These are phyloP conservation scores for Penicillium coprophilum DNA, from an alignment of 495 filamentous ascomycete genomes.

Conservation along the genomic window DNA sequence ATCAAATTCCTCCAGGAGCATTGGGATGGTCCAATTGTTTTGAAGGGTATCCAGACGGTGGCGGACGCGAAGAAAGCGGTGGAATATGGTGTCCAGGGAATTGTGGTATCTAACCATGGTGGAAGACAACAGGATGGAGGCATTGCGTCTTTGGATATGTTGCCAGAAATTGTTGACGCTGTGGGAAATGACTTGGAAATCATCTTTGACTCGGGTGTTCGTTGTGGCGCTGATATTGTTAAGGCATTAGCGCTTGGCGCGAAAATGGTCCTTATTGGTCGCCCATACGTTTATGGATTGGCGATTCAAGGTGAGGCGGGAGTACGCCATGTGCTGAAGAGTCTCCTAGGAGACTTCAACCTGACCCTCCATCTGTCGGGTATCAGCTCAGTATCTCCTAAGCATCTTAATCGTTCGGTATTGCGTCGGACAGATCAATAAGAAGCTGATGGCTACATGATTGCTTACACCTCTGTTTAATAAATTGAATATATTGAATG, in stretches of 20 bases:
- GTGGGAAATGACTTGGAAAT: constrained; percentile 46
- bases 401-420: constrained; percentile 1
- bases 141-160: constrained; percentile 40
- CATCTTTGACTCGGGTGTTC: constrained; percentile 50
- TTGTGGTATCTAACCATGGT: constrained; percentile 55
- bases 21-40: constrained; percentile 45
- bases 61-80: constrained; percentile 51
- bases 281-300: constrained; percentile 36
- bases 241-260: constrained; percentile 56
- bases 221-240: constrained; percentile 48
- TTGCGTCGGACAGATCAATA: constrained; percentile 1
- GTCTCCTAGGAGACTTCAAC: constrained; percentile 21
- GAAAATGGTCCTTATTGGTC: constrained; percentile 51
- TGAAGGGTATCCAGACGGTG: constrained; percentile 55
- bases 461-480: neutral
- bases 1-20: constrained; percentile 30
- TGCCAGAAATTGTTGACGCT: constrained; percentile 48
- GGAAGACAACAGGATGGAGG: constrained; percentile 48
- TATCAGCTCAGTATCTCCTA: neutral
- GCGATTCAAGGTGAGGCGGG: constrained; percentile 28
- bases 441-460: neutral
- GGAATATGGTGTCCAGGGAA: constrained; percentile 52
- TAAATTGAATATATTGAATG: too few species aligned
- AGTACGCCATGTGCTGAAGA: constrained; percentile 27
- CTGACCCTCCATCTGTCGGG: constrained; percentile 12